Percentiles rank a stretch among this genome's conserved stretches.
Conservation (phyloP, 495 filamentous ascomycete species). For the Venustampulla echinocandica region DNA sequence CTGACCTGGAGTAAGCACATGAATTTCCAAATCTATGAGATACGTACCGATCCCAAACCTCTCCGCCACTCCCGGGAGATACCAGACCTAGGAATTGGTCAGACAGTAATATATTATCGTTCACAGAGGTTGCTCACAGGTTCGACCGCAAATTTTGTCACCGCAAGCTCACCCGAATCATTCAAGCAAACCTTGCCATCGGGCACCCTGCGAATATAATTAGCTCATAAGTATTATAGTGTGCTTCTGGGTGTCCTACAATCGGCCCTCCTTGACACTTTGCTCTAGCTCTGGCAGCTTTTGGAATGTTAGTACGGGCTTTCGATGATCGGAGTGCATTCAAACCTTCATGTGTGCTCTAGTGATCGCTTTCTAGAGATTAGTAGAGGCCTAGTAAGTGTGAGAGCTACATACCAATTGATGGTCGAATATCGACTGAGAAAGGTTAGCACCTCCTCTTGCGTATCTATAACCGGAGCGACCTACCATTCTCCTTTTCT, state of each 20-base stretch:
- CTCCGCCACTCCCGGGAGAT: constrained; percentile 89
- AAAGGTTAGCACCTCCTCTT: constrained; percentile 6
- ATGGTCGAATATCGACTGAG: constrained; percentile 80
- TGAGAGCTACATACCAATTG: constrained; percentile 48
- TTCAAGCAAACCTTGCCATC: constrained; percentile 92
- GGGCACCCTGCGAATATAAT: constrained; percentile 40
- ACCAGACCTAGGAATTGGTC: constrained; percentile 55
- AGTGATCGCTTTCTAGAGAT: constrained; percentile 53
- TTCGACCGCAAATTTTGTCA: constrained; percentile 95
- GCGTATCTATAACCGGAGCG: not conserved
- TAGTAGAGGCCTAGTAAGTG: not conserved
- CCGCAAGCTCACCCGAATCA: constrained; percentile 71
- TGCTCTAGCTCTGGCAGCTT: constrained; percentile 81
- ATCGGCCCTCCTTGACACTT: constrained; percentile 66
- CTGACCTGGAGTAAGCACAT: constrained; percentile 30
- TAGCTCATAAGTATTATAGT: constrained; percentile 6
- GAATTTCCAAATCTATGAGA: not conserved
- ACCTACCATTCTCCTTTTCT: constrained; percentile 49
- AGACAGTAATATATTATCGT: not conserved
- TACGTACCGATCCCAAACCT: constrained; percentile 76
- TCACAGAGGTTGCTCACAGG: constrained; percentile 42
- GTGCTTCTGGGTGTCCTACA: constrained; percentile 35
- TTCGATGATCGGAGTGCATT: not conserved
- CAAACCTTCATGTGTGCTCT: constrained; percentile 83
- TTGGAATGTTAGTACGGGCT: constrained; percentile 14